phyloP scores from a whole-genome alignment of 2,329 filamentous ascomycete genomes.

The Cytospora paraplurivora region DNA sequence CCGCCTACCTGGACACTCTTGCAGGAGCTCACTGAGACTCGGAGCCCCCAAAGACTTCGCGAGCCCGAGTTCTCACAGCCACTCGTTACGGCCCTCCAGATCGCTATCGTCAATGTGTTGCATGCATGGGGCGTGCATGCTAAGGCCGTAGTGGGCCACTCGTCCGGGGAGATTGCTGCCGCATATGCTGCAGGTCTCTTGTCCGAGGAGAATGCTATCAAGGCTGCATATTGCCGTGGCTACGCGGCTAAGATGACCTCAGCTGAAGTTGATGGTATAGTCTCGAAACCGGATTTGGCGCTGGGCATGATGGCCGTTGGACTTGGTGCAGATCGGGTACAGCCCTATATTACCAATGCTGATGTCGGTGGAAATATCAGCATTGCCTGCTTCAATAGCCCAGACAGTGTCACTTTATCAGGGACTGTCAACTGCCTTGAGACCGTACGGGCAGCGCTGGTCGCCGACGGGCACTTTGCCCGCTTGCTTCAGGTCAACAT shows the following conservation, averaged over 20 bases:
- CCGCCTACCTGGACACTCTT: slow-evolving; percentile 16
- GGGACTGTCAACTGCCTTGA: slow-evolving; percentile 35
- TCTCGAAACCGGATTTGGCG: too few relatives aligned
- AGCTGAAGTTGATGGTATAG: too few relatives aligned
- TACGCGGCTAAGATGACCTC: background rate
- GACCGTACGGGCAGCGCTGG: slow-evolving; percentile 24
- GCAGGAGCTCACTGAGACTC: slow-evolving; percentile 5
- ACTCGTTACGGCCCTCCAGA: slow-evolving; percentile 43
- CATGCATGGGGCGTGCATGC: slow-evolving; percentile 33
- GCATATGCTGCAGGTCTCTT: slow-evolving; percentile 38
- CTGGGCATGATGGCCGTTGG: slow-evolving; percentile 13
- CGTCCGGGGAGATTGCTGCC: slow-evolving; percentile 43
- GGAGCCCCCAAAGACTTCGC: slow-evolving; percentile 11
- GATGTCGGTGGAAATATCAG: background rate
- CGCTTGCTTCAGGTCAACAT: slow-evolving; percentile 35
- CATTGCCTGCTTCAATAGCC: slow-evolving; percentile 26
- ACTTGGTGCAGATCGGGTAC: background rate
- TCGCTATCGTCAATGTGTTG: slow-evolving; percentile 39
- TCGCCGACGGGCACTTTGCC: slow-evolving; percentile 34
- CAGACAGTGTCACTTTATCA: slow-evolving; percentile 40
- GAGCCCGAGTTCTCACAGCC: slow-evolving; percentile 18
- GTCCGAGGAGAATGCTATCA: slow-evolving; percentile 35
- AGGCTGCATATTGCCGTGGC: slow-evolving; percentile 39
- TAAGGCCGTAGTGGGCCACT: slow-evolving; percentile 40
- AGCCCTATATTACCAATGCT: background rate